Percentiles rank a stretch among this genome's conserved stretches.
These are phyloP conservation scores for Ophiostoma angusticollis DNA, from an alignment of 2,329 filamentous ascomycete species.

Conservation along the genomic window DNA sequence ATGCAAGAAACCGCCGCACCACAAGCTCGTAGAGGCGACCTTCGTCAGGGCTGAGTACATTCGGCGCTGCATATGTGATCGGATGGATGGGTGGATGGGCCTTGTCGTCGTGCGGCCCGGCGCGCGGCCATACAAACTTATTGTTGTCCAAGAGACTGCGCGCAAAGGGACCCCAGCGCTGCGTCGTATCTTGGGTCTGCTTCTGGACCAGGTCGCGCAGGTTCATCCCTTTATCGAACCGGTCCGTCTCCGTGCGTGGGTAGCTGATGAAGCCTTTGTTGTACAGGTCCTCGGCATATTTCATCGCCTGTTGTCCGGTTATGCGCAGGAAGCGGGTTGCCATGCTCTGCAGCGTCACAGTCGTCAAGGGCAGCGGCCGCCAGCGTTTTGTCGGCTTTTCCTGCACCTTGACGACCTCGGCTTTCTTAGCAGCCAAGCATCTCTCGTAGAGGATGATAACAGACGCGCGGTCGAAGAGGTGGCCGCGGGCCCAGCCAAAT, in stretches of 20 bases:
- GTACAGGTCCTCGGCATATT: conserved; percentile 73
- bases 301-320: conserved; percentile 85
- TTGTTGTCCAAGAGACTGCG: conserved; percentile 59
- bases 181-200: conserved; percentile 55
- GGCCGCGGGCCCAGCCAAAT: conserved; percentile 71
- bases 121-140: conserved; percentile 62
- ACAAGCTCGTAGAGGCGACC: conserved; percentile 84
- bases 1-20: conserved; percentile 80
- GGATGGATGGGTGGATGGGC: conserved; percentile 96
- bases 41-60: conserved; percentile 53
- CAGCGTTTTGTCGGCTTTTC: conserved; percentile 89
- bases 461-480: conserved; percentile 77
- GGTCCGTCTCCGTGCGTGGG: conserved; percentile 91
- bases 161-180: conserved; percentile 68
- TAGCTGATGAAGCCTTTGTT: conserved; percentile 96
- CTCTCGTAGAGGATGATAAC: conserved; percentile 75
- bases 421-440: conserved; percentile 63
- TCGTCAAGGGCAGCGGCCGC: conserved; percentile 87
- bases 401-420: conserved; percentile 71
- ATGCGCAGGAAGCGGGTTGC: conserved; percentile 82
- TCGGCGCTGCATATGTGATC: conserved; percentile 64
- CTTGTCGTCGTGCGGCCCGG: conserved; percentile 84
- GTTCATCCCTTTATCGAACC: conserved; percentile 84
- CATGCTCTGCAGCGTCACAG: conserved; percentile 92
- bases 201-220: conserved; percentile 68